A percentile compares a stretch with the other conserved stretches of the same genome.
Evolutionary conservation across 2,329 filamentous ascomycete species (phyloP).

Genomic region (Colletotrichum sp.): DNA sequence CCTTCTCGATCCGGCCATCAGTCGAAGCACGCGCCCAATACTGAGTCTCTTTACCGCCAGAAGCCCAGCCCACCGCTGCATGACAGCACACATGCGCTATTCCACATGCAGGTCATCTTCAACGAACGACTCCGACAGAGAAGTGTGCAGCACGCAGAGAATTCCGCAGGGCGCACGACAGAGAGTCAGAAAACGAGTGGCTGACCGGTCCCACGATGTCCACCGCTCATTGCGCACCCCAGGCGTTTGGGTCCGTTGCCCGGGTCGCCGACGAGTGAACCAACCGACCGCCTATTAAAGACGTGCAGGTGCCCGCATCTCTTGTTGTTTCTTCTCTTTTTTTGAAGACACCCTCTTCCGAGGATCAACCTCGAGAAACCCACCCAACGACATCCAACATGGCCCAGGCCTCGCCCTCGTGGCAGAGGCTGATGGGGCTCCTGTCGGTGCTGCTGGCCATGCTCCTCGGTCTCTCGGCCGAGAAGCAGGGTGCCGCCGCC

Average conservation of each 20-base stretch:
- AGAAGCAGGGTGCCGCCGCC: conserved; percentile 8
- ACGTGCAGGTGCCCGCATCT: not conserved
- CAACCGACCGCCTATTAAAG: conserved; percentile 16
- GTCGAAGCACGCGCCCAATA: not conserved
- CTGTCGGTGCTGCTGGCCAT: conserved; percentile 18
- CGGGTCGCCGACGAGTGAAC: not conserved
- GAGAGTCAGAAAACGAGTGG: not conserved
- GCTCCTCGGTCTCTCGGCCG: conserved; percentile 11
- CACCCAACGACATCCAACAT: not conserved
- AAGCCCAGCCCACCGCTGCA: conserved; percentile 7
- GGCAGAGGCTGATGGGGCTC: conserved; percentile 19
- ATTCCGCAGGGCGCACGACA: not conserved
- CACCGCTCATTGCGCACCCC: conserved; percentile 9
- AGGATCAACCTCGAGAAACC: conserved; percentile 16
- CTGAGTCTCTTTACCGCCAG: not conserved
- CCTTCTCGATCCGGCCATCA: not conserved
- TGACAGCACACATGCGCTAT: conserved; percentile 1
- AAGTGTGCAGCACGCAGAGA: not conserved
- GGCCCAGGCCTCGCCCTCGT: conserved; percentile 18
- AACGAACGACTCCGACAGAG: not conserved
- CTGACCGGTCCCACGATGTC: not conserved
- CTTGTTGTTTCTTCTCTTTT: not conserved
- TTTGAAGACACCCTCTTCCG: conserved; percentile 19
- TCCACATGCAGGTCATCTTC: not conserved
- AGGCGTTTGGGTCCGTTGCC: not conserved